Base-by-base conservation (phyloP, 2,329 filamentous ascomycete genomes). In the Sporothrix schenckii region DNA sequence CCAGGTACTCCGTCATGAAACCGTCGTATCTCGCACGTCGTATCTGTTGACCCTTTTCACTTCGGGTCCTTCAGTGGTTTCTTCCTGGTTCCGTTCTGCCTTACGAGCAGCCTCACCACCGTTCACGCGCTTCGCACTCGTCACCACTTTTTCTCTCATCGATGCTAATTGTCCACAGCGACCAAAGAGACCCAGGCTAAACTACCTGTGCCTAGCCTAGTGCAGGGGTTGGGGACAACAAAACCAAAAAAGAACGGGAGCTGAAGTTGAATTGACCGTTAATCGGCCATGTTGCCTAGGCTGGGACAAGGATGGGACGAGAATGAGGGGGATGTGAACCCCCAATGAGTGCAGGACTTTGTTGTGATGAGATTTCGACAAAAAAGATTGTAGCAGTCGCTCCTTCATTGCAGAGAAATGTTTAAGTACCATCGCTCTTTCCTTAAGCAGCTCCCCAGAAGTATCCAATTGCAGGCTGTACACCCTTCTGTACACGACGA, bases 221-320 rank as follows among this genome's bases (percentile, higher is more conserved):
- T 63, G 58, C 14, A 47, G 58, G 58, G 52, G 24, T 7, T 1
- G 9, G 4, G 54, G 16, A 13, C 24, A 34, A 19, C 13, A 34
- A 7, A 56, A 3, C 53, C 19, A 56, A 30, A 56, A 34, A 56
- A 0, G 27, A 14, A 11, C 34, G 27, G 21, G 39, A 63, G 58
- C 58, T 47, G 7, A 27, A 61, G 13, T 39, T 14, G 39, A 50
- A 21, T 44, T 16, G 41, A 19, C 4, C 49, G 49, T 63, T 54
- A 41, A 9, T 21, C 56, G 56, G 41, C 58, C 34, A 61, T 21
- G n/a, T 39, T 61, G 58, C 39, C 58, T 61, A 61, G 39, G 47
- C 7, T 47, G 21, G 58, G 58, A 24, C 58, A 61, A 61, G 58
- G 14, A 6, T 13, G 30, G 6, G 54, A 61, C 39, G n/a, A 21